Conservation (phyloP, 73 alveolate species). For the Blepharisma japonicum region DNA sequence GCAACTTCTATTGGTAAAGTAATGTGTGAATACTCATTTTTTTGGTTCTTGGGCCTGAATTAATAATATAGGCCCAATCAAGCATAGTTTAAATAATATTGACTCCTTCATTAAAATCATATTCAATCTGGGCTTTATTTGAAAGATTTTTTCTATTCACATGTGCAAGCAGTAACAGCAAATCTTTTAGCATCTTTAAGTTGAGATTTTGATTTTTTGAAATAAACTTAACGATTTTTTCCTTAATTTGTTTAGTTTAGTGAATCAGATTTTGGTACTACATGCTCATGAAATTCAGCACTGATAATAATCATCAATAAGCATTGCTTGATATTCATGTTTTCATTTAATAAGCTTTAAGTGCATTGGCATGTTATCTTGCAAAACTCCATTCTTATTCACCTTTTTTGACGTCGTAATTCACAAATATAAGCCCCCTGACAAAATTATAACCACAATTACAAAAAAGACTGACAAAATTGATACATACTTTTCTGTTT, state of each 20-base stretch:
- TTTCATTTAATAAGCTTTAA: slow-evolving; percentile 11
- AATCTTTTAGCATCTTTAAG: not conserved
- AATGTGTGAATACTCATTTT: slow-evolving; percentile 21
- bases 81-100: not conserved
- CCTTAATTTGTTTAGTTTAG: not conserved
- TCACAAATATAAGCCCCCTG: slow-evolving; percentile 58
- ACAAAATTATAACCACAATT: slow-evolving; percentile 57
- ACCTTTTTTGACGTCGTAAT: slow-evolving; percentile 43
- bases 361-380: slow-evolving; percentile 39
- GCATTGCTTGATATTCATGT: not conserved
- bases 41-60: not conserved
- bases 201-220: not conserved
- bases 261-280: not conserved
- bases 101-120: not conserved
- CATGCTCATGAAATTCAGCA: slow-evolving; percentile 3
- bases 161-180: slow-evolving; percentile 5
- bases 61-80: slow-evolving; percentile 5
- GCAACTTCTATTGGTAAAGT: slow-evolving; percentile 47
- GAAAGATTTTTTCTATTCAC: not conserved
- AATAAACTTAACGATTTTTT: not conserved
- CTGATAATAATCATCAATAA: not conserved
- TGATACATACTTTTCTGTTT: slow-evolving; percentile 66
- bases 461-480: slow-evolving; percentile 61
- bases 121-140: not conserved
- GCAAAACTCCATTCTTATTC: slow-evolving; percentile 59